Evolutionary conservation across 352 stramenopile species (phyloP).

Genomic region (Peronosclerospora sorghi): DNA sequence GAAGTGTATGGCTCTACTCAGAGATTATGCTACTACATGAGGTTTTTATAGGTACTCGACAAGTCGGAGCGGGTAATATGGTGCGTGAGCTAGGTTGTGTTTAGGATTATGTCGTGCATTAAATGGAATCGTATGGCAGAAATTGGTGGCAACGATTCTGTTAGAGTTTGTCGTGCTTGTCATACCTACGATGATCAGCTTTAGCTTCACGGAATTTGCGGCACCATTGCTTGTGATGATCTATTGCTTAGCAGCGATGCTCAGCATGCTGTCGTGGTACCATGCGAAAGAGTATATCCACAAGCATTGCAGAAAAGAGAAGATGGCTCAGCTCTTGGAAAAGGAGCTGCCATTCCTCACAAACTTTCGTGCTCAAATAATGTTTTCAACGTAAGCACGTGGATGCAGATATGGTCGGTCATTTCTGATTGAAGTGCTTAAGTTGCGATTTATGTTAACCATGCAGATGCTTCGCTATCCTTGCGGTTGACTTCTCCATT

Average conservation of each 20-base stretch:
- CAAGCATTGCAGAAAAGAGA: conserved; percentile 76
- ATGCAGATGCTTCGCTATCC: conserved; percentile 83
- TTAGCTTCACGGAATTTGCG: conserved; percentile 52
- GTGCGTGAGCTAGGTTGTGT: conserved; percentile 13
- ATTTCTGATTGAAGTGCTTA: not conserved
- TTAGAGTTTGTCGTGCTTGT: conserved; percentile 63
- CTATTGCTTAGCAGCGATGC: conserved; percentile 36
- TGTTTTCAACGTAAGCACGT: conserved; percentile 58
- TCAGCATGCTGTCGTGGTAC: conserved; percentile 54
- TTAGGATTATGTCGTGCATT: not conserved
- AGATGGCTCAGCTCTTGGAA: conserved; percentile 62
- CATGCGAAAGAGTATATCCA: conserved; percentile 61
- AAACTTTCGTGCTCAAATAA: conserved; percentile 71
- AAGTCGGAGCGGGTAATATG: conserved; percentile 37
- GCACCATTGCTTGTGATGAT: conserved; percentile 44
- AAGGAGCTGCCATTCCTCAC: conserved; percentile 72
- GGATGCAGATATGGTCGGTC: not conserved
- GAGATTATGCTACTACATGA: conserved; percentile 69
- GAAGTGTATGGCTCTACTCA: conserved; percentile 73
- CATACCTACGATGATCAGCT: conserved; percentile 60
- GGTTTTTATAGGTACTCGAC: conserved; percentile 44
- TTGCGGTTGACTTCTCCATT: conserved; percentile 96
- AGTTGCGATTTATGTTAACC: not conserved
- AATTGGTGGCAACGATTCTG: conserved; percentile 37
- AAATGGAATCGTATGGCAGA: conserved; percentile 15